Conservation (phyloP, 2,329 filamentous ascomycete genomes). For the Alternaria brassicae region DNA sequence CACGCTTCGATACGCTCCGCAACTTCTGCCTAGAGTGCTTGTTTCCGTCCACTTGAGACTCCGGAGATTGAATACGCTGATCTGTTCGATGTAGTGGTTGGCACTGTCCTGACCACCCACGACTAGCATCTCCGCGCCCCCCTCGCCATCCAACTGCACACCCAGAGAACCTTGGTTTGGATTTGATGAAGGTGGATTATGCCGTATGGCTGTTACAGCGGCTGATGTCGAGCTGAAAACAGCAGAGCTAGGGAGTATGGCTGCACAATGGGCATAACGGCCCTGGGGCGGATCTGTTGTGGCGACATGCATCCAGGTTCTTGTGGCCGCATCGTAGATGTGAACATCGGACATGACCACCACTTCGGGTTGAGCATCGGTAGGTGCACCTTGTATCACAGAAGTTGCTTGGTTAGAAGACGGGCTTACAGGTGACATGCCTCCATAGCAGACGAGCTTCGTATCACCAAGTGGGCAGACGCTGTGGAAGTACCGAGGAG, state of each 20-base stretch:
- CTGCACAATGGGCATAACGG: constrained; percentile 94
- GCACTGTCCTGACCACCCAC: constrained; percentile 95
- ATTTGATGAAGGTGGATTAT: constrained; percentile 83
- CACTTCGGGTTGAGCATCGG: constrained; percentile 80
- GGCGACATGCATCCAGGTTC: constrained; percentile 83
- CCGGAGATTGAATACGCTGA: constrained; percentile 95
- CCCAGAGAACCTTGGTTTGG: constrained; percentile 89
- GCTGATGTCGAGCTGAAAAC: constrained; percentile 85
- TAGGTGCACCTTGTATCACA: constrained; percentile 46
- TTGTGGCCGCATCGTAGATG: constrained; percentile 85
- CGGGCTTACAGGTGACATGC: constrained; percentile 83
- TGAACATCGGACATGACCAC: constrained; percentile 98
- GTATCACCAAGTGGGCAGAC: constrained; percentile 92
- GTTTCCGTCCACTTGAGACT: constrained; percentile 96
- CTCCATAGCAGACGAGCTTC: constrained; percentile 96
- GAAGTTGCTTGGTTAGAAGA: constrained; percentile 47
- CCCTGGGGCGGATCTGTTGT: constrained; percentile 86
- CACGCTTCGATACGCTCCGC: constrained; percentile 94
- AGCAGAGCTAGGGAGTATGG: constrained; percentile 86
- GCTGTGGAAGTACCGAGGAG: constrained; percentile 95
- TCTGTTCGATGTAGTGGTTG: constrained; percentile 99
- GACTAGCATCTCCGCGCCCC: constrained; percentile 95
- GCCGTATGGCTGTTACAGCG: constrained; percentile 83
- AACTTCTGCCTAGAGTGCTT: constrained; percentile 85
- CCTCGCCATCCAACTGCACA: constrained; percentile 85